Conservation (phyloP, 177 flowering plant species). For the Vitis hybrid region DNA sequence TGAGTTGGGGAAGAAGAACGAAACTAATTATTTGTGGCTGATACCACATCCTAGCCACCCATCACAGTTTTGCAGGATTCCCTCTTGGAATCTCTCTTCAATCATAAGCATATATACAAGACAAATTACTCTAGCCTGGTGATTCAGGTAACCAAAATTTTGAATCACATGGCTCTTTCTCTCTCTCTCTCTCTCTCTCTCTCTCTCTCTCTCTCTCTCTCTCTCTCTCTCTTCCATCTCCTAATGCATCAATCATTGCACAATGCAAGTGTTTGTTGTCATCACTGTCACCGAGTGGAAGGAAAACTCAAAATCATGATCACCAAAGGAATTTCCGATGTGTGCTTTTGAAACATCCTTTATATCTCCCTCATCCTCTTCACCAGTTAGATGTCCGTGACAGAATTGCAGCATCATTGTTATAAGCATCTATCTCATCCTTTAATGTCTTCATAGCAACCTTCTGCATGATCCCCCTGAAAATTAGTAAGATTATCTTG, state of each 20-base stretch:
- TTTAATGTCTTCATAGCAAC: slow-evolving; percentile 13
- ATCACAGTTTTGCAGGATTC: not conserved
- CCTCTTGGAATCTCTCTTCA: not conserved
- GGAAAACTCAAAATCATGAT: not conserved
- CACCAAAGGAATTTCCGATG: not conserved
- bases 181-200: too few relatives aligned
- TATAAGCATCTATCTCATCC: slow-evolving; percentile 9
- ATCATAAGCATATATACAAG: not conserved
- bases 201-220: too few relatives aligned
- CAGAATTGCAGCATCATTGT: not conserved
- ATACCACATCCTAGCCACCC: not conserved
- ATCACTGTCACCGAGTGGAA: not conserved
- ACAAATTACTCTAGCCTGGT: not conserved
- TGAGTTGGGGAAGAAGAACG: not conserved
- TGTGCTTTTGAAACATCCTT: slow-evolving; percentile 3
- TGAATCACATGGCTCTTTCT: too few relatives aligned
- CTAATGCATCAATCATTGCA: not conserved
- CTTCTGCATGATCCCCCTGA: slow-evolving; percentile 3
- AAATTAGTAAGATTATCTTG: slow-evolving; percentile 4
- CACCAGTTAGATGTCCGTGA: slow-evolving; percentile 6
- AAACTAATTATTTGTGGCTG: not conserved
- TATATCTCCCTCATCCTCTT: slow-evolving; percentile 20
- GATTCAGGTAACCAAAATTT: not conserved
- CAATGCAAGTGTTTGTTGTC: not conserved
- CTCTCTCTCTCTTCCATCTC: too few relatives aligned